Percentiles rank a stretch among this genome's conserved stretches.
These are phyloP conservation scores for Verticillium longisporum DNA, from an alignment of 2,329 filamentous ascomycete species.

Conservation along the genomic window DNA sequence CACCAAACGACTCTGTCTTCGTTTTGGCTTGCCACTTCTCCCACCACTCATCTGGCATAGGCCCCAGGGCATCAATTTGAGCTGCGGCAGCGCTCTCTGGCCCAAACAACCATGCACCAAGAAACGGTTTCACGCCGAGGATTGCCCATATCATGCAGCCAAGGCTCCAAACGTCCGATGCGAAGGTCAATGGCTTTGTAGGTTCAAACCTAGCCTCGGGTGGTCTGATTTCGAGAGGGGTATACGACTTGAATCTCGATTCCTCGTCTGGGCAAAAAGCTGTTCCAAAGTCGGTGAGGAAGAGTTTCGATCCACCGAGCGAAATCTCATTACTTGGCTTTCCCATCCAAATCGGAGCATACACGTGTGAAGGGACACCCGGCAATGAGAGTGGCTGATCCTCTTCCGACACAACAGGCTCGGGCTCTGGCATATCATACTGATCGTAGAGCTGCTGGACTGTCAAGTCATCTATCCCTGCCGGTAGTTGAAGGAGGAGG, in stretches of 20 bases:
- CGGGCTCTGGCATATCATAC: conserved; percentile 15
- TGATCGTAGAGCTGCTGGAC: conserved; percentile 17
- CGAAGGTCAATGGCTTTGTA: conserved; percentile 21
- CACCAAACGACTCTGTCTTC: conserved; percentile 5
- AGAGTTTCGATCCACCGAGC: conserved; percentile 14
- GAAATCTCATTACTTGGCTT: conserved; percentile 20
- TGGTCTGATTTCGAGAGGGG: conserved; percentile 20
- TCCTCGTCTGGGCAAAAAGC: conserved; percentile 21
- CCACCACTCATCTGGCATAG: conserved; percentile 10
- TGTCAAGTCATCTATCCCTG: conserved; percentile 14
- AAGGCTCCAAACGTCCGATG: conserved; percentile 31
- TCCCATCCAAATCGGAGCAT: conserved; percentile 26
- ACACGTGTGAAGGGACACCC: conserved; percentile 20
- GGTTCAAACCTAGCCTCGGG: conserved; percentile 29
- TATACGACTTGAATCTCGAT: conserved; percentile 17
- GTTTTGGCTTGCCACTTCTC: conserved; percentile 6
- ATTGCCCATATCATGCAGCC: conserved; percentile 27
- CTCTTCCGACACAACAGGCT: conserved; percentile 13
- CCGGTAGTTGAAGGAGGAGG: conserved; percentile 18
- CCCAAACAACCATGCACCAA: conserved; percentile 16
- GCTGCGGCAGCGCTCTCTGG: conserved; percentile 21
- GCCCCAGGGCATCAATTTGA: conserved; percentile 23
- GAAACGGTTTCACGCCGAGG: conserved; percentile 21
- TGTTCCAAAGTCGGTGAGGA: conserved; percentile 26
- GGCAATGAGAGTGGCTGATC: conserved; percentile 9